Evolutionary conservation across 129 eudicot species (phyloP), one percentile per base, ranked within the genome.

Genomic region (Calendula officinalis): DNA sequence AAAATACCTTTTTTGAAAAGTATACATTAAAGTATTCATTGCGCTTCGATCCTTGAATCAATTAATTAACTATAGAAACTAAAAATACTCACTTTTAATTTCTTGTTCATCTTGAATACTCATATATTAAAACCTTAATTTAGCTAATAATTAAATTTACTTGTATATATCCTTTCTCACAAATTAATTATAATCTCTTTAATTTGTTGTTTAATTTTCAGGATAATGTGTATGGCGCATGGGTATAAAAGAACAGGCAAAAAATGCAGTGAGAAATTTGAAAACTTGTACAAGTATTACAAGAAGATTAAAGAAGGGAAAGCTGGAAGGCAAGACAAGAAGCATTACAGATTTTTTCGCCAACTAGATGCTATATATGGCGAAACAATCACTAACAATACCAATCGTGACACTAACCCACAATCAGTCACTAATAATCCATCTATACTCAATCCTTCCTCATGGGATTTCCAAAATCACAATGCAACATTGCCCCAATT

Each of bases 221-320:
- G 99, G 90, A 86, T 94, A 44, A 88, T 94, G 99, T 79, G 60
- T 45, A 82, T 70, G 64, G 99, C 88, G 51, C 86, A 88, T 70
- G 99, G 99, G 17, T 88, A 85, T 57, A 95, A 84, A 80, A 86
- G 99, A 72, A 85, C 81, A 72, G 95, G 99, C 62, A 94, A 86
- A 62, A 88, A 94, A 74, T 94, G 99, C 86, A 83, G 95, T 65
- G 99, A 85, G 81, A 94, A 94, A 55, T 94, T 88, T 68, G 99
- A 94, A 76, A 94, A 94, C 66, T 66, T 94, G 76, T 94, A 88
- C 92, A 94, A 94, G 75, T 94, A 94, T 71, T 94, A 94, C 81
- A 94, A 86, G 75, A 94, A 94, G 83, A 94, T 95, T 35, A 94
- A 88, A 64, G 97, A 83, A 64, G 97, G 99, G 14, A 92, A 88